These are phyloP conservation scores for Boletales sp. DNA, from an alignment of 768 basidiomycete genomes.

Conservation along the genomic window DNA sequence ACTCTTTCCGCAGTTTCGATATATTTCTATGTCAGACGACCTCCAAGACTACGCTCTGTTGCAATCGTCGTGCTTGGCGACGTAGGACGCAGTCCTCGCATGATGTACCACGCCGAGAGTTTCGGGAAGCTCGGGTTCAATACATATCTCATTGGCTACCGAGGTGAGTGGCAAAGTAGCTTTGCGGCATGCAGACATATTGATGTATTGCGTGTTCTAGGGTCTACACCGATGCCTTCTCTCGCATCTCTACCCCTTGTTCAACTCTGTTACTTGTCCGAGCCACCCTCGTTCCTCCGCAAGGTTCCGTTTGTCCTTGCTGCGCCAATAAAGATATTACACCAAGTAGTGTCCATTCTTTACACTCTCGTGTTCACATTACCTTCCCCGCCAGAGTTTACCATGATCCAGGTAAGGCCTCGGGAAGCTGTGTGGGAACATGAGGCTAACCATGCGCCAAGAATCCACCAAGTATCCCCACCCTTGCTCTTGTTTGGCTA, in stretches of 20 bases:
- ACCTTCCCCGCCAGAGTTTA: constrained; percentile 69
- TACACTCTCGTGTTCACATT: constrained; percentile 57
- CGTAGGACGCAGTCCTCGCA: constrained; percentile 91
- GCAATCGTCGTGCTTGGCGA: constrained; percentile 93
- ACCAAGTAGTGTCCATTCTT: constrained; percentile 65
- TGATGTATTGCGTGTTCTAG: constrained; percentile 35
- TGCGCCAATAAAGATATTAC: constrained; percentile 77
- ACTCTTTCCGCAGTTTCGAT: constrained; percentile 7
- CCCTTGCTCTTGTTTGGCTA: constrained; percentile 80
- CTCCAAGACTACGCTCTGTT: constrained; percentile 57
- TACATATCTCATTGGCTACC: constrained; percentile 82
- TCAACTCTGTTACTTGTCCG: constrained; percentile 61
- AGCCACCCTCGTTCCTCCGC: constrained; percentile 54
- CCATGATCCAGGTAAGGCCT: constrained; percentile 80
- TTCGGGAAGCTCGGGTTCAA: constrained; percentile 77
- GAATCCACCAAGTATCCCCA: constrained; percentile 98
- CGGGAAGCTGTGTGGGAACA: neutral
- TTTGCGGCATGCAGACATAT: neutral
- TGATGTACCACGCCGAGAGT: constrained; percentile 98
- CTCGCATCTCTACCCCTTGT: constrained; percentile 65
- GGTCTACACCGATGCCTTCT: constrained; percentile 72
- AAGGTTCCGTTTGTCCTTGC: constrained; percentile 63
- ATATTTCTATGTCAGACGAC: constrained; percentile 16
- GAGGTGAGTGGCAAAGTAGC: constrained; percentile 49
- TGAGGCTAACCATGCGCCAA: constrained; percentile 30